Evolutionary conservation across 2,329 filamentous ascomycete genomes (phyloP).

Genomic region (Lachnellula suecica): DNA sequence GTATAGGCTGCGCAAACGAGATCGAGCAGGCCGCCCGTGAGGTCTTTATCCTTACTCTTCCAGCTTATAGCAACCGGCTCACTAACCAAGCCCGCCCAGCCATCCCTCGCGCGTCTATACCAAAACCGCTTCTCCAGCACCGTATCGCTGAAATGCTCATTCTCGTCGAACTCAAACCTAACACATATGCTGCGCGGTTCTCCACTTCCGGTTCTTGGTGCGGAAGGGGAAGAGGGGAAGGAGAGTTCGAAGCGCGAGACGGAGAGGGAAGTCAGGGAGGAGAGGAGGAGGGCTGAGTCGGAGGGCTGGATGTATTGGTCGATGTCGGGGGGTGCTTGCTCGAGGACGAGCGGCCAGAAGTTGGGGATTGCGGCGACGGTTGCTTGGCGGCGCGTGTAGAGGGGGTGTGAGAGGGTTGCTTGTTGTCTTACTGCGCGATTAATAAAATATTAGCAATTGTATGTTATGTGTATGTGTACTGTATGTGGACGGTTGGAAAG

Average conservation of each 20-base stretch:
- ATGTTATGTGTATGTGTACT: too few relatives aligned
- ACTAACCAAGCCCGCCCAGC: slow-evolving; percentile 76
- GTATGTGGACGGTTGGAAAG: not conserved
- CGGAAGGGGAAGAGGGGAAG: too few relatives aligned
- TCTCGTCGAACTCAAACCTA: slow-evolving; percentile 75
- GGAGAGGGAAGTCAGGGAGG: slow-evolving; percentile 64
- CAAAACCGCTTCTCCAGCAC: slow-evolving; percentile 90
- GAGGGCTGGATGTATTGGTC: slow-evolving; percentile 84
- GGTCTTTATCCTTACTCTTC: slow-evolving; percentile 83
- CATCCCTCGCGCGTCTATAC: slow-evolving; percentile 68
- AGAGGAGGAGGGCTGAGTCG: slow-evolving; percentile 72
- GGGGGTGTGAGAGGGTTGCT: slow-evolving; percentile 62
- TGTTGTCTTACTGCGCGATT: slow-evolving; percentile 72
- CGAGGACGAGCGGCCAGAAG: slow-evolving; percentile 95
- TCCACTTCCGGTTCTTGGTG: too few relatives aligned
- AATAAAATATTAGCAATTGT: too few relatives aligned
- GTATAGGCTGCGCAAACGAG: slow-evolving; percentile 68
- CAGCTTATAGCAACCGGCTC: slow-evolving; percentile 87
- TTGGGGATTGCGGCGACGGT: slow-evolving; percentile 72
- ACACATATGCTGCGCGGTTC: slow-evolving; percentile 80
- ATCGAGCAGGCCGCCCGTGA: slow-evolving; percentile 77
- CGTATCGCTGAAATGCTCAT: slow-evolving; percentile 78
- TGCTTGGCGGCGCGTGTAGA: slow-evolving; percentile 75
- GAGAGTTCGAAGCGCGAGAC: slow-evolving; percentile 79
- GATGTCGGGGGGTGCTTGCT: slow-evolving; percentile 81